phyloP scores from a whole-genome alignment of 768 basidiomycete genomes.

The Gymnopilus junonius region DNA sequence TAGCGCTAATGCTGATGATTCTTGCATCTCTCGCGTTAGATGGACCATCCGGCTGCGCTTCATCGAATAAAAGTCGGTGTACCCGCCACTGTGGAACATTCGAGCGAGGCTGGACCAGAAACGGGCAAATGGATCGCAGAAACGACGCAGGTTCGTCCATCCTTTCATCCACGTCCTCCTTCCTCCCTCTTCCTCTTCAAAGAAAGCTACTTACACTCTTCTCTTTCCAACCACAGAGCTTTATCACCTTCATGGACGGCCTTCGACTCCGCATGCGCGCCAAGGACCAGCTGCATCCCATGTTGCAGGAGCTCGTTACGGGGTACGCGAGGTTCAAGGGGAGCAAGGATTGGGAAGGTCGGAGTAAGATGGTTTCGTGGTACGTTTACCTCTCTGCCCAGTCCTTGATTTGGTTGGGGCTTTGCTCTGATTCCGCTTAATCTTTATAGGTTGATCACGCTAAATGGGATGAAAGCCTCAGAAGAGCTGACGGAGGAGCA shows the following conservation, averaged over 20 bases:
- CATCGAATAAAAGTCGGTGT: constrained; percentile 92
- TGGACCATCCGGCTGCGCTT: constrained; percentile 80
- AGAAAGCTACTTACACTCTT: not conserved
- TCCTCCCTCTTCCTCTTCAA: not conserved
- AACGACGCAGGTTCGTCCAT: constrained; percentile 89
- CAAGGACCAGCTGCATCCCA: constrained; percentile 95
- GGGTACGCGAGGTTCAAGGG: constrained; percentile 94
- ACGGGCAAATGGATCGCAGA: constrained; percentile 98
- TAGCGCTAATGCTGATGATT: not conserved
- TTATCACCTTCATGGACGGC: constrained; percentile 99
- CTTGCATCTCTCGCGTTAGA: constrained; percentile 18
- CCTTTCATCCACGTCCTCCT: too few species aligned
- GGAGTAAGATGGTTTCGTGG: constrained; percentile 94
- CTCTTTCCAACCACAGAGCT: constrained; percentile 63
- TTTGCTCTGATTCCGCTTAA: too few species aligned
- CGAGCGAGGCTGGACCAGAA: constrained; percentile 89
- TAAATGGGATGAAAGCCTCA: constrained; percentile 96
- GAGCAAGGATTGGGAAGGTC: constrained; percentile 95
- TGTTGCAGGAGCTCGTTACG: constrained; percentile 93
- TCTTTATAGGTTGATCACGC: constrained; percentile 96
- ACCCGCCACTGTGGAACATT: constrained; percentile 96
- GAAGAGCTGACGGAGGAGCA: constrained; percentile 97
- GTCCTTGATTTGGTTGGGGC: too few species aligned
- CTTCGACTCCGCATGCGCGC: constrained; percentile 91
- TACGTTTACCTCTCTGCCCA: too few species aligned